Evolutionary conservation across 148 eudicot species (phyloP).

Genomic region (Vaccinium macrocarpon): DNA sequence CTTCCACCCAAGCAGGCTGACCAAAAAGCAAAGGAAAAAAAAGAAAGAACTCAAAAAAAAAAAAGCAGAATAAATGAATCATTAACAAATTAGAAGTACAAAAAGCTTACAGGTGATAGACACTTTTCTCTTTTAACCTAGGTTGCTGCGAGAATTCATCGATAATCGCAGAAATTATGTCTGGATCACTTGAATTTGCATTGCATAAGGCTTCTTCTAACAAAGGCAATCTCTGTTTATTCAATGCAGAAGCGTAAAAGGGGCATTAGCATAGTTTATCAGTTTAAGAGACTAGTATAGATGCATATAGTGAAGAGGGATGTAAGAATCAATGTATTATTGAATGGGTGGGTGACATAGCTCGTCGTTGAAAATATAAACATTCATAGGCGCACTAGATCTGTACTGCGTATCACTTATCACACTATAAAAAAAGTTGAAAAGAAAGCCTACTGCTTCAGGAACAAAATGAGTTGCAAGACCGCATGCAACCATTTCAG

Average conservation of each 20-base stretch:
- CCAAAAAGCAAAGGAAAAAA: neutral
- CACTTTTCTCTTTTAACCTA: constrained; percentile 62
- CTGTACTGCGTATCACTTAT: neutral
- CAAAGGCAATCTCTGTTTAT: constrained; percentile 53
- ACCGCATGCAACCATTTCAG: constrained; percentile 98
- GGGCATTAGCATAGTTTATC: neutral
- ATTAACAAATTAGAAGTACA: neutral
- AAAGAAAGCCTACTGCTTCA: constrained; percentile 43
- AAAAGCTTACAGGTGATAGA: constrained; percentile 53
- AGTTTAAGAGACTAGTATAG: neutral
- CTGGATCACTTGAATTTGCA: constrained; percentile 43
- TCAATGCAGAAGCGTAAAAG: neutral
- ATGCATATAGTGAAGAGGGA: neutral
- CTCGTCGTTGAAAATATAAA: neutral
- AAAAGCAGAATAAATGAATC: neutral
- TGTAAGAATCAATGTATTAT: neutral
- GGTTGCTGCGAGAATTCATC: constrained; percentile 57
- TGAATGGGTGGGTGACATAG: neutral
- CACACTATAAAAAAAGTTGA: neutral
- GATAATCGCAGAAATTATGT: constrained; percentile 41
- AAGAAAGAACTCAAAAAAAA: neutral
- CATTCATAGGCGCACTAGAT: neutral
- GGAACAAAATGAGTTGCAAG: constrained; percentile 94
- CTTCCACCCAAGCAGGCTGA: neutral
- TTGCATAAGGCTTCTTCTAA: constrained; percentile 64